These are phyloP conservation scores for Leishmania lainsoni DNA, from an alignment of 208 protist species.

Conservation along the genomic window DNA sequence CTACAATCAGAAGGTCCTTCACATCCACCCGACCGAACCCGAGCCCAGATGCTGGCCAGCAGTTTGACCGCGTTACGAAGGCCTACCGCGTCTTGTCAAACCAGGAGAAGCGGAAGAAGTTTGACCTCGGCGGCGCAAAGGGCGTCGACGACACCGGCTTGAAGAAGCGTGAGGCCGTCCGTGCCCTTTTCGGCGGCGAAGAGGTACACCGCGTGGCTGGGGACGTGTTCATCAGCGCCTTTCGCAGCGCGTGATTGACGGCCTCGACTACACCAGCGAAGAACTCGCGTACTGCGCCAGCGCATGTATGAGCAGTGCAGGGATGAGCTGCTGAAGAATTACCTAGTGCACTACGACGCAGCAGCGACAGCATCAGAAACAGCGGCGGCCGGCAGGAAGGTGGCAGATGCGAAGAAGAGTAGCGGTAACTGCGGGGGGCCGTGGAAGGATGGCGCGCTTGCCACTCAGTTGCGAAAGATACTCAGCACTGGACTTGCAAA, in stretches of 20 bases:
- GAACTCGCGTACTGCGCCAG: conserved; percentile 66
- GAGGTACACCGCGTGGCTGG: conserved; percentile 48
- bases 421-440: conserved; percentile 1
- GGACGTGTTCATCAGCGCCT: conserved; percentile 73
- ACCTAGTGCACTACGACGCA: conserved; percentile 48
- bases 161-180: conserved; percentile 73
- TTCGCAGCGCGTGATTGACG: conserved; percentile 84
- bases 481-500: conserved; percentile 69
- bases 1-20: conserved; percentile 85
- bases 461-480: conserved; percentile 50
- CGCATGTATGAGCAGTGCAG: conserved; percentile 66
- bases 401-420: background rate
- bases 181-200: conserved; percentile 84
- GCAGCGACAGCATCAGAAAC: conserved; percentile 2
- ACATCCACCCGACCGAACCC: conserved; percentile 93
- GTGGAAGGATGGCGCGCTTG: conserved; percentile 16
- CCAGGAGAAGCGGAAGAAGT: conserved; percentile 94
- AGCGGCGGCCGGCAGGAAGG: background rate
- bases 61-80: conserved; percentile 92
- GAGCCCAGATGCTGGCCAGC: conserved; percentile 69
- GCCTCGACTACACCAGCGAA: conserved; percentile 75
- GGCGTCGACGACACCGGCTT: conserved; percentile 91
- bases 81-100: conserved; percentile 98
- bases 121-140: conserved; percentile 97
- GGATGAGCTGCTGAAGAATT: conserved; percentile 65